Evolutionary conservation across 1,284 basidiomycete species (phyloP).

Genomic region (Wolfiporia cocos): DNA sequence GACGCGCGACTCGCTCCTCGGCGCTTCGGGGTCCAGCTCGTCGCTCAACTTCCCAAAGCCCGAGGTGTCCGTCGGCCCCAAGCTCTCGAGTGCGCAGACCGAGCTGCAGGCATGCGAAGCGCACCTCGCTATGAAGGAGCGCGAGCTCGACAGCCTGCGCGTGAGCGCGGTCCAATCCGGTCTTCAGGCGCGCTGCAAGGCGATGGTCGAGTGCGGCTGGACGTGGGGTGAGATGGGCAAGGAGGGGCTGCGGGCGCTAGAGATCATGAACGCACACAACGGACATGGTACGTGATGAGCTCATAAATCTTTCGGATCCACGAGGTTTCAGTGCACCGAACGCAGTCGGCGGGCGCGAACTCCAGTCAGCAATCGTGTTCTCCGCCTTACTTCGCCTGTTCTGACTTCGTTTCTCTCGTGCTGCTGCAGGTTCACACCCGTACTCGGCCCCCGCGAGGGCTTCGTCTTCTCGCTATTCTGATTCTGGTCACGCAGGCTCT

Average conservation of each 20-base stretch:
- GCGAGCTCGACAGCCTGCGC: constrained; percentile 48
- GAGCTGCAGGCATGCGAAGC: constrained; percentile 75
- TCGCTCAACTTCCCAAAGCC: constrained; percentile 30
- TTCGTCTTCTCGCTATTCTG: constrained; percentile 1
- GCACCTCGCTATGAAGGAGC: constrained; percentile 62
- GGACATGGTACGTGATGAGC: constrained; percentile 23
- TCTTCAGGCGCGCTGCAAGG: constrained; percentile 51
- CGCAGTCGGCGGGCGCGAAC: background rate
- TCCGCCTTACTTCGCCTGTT: too few species aligned
- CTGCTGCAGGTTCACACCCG: constrained; percentile 7
- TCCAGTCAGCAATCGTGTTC: background rate
- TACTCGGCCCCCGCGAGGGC: constrained; percentile 14
- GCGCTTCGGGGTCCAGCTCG: constrained; percentile 28
- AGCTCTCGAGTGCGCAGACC: constrained; percentile 59
- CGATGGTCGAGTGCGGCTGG: constrained; percentile 61
- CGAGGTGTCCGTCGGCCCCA: constrained; percentile 32
- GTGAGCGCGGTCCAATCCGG: constrained; percentile 51
- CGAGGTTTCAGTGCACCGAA: background rate
- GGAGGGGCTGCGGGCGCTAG: constrained; percentile 41
- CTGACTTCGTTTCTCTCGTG: constrained; percentile 3
- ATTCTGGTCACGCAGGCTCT: constrained; percentile 21
- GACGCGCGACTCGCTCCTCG: constrained; percentile 38
- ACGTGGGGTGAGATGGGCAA: constrained; percentile 62
- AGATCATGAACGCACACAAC: constrained; percentile 20
- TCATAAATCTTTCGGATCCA: background rate